Percentiles rank a stretch among this genome's conserved stretches.
These are phyloP conservation scores for Hypoxylon trugodes DNA, from an alignment of 495 filamentous ascomycete genomes.

Conservation along the genomic window DNA sequence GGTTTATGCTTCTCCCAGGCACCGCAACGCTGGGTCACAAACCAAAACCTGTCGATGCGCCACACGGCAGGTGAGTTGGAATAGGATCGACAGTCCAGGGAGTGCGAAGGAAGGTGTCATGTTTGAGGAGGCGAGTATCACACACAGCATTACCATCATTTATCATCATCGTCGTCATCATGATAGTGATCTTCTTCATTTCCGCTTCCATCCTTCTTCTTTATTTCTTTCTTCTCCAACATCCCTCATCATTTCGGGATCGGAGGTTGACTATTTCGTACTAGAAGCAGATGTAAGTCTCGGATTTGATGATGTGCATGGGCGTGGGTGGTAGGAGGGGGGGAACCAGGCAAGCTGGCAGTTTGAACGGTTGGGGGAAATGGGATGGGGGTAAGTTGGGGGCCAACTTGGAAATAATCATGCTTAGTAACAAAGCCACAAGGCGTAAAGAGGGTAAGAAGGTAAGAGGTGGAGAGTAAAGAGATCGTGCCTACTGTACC, in stretches of 20 bases:
- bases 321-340: too few species aligned
- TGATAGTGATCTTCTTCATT: not conserved
- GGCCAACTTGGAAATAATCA: not conserved
- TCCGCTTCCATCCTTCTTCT: too few species aligned
- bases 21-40: constrained; percentile 20
- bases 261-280: too few species aligned
- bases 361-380: constrained; percentile 8
- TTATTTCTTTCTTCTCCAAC: too few species aligned
- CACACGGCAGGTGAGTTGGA: constrained; percentile 7
- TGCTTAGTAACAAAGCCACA: constrained; percentile 9
- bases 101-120: constrained; percentile 26
- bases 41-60: constrained; percentile 5
- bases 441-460: not conserved
- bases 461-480: too few species aligned
- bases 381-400: constrained; percentile 10
- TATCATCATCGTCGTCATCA: constrained; percentile 8
- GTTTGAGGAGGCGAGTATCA: constrained; percentile 7
- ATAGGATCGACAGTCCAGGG: constrained; percentile 16
- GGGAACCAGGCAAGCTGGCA: not conserved
- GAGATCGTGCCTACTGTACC: constrained; percentile 10
- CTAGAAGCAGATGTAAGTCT: not conserved
- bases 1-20: constrained; percentile 7
- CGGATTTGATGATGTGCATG: constrained; percentile 21
- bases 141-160: constrained; percentile 8
- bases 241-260: too few species aligned